Base-by-base conservation (phyloP, 805 yeast species). In the Candida sphagnicola region DNA sequence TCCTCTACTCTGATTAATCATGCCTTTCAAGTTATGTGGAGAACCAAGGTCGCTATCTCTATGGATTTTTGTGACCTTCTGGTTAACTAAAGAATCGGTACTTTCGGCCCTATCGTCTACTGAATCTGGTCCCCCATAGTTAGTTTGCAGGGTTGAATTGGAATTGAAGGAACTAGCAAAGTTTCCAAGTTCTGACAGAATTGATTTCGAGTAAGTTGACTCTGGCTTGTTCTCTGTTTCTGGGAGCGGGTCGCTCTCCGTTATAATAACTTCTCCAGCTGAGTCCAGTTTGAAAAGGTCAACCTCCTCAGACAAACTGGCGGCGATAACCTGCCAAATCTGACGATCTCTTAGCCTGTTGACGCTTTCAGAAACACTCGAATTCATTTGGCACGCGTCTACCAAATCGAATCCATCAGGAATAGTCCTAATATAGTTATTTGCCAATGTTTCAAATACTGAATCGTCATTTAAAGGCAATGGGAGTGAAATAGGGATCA, bases 271-370 rank as follows among this genome's bases (percentile, higher is more conserved):
- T 28, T 12, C 29, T 8, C 13, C 8, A 26, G 29, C 29, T 13
- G 11, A 21, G 25, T 26, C 29, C 5, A 12, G 29, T 6, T 13
- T 26, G 29, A 13, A 12, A 13, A 8, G n/a, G 5, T 23, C 35
- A 4, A 23, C 18, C n/a, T 33, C 53, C 28, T 59, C 61, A 29
- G 58, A 68, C 3, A 80, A 56, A 19, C 78, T 62, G 24, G 73
- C 74, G 11, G 75, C 74, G 4, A 82, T 57, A 3, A 80, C 68
- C 42, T 71, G 59, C 89, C 89, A 82, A 0, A 78, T 70, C 50
- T 79, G 85, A 38, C 80, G 67, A 39, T 79, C 84, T 41, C 85
- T 58, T 38, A 62, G 65, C 35, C 67, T 57, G 13, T 69, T 67
- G 1, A 70, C 82, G 33, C 69, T 63, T 0, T 72, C 72, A 0